Percentiles rank a stretch among this genome's conserved stretches.
Evolutionary conservation across 2,329 filamentous ascomycete genomes (phyloP).

Genomic region (Microdochium trichocladiopsis): DNA sequence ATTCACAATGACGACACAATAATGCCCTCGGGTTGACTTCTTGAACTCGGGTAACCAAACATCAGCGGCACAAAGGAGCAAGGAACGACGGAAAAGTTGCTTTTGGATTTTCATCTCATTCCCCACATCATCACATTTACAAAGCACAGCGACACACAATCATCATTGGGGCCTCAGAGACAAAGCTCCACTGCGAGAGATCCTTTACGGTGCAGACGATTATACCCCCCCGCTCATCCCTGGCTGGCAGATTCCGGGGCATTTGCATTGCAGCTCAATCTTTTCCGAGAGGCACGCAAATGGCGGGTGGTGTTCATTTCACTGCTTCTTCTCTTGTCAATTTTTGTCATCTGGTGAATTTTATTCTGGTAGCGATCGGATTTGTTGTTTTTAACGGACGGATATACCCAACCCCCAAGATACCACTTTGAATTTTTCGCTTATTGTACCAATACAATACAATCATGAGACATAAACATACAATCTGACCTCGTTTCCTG

Average conservation of each 20-base stretch:
- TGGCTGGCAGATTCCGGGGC: conserved; percentile 19
- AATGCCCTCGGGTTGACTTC: too few relatives aligned
- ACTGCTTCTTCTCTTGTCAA: background rate
- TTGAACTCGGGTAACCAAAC: too few relatives aligned
- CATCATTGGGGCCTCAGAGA: conserved; percentile 23
- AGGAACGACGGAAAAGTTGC: background rate
- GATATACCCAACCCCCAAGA: background rate
- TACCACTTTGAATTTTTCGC: background rate
- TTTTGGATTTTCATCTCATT: background rate
- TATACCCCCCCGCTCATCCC: conserved; percentile 6
- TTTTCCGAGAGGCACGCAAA: conserved; percentile 2
- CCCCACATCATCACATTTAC: background rate
- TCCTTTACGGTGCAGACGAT: conserved; percentile 4
- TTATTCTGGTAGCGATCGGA: background rate
- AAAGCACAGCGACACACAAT: conserved; percentile 1
- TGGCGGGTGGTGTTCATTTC: conserved; percentile 28
- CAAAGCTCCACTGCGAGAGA: conserved; percentile 13
- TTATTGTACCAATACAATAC: background rate
- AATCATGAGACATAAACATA: background rate
- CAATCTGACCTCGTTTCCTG: background rate
- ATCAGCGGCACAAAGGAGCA: conserved; percentile 1
- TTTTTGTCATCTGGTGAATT: conserved; percentile 1
- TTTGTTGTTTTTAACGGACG: background rate
- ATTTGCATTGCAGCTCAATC: background rate
- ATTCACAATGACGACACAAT: background rate